Base-by-base conservation (phyloP, 2,329 filamentous ascomycete species). In the Knoxdaviesia proteae region DNA sequence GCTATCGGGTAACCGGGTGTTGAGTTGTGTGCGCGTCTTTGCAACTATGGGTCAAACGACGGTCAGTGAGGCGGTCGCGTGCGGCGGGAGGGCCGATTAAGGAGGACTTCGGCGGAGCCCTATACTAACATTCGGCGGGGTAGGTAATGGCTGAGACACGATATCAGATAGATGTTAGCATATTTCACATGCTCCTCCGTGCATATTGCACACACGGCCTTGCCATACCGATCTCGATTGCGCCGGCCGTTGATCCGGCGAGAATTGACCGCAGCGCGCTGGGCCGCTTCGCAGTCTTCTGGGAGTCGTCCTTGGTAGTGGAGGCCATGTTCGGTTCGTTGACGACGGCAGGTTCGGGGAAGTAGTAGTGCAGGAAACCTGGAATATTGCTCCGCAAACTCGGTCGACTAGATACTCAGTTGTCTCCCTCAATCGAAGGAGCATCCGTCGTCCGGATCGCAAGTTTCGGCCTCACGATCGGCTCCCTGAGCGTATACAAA, bases 1-100 rank as follows among this genome's bases (percentile, higher is more conserved):
- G 39, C 78, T 80, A 44, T 80, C 77, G 40, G 81, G 68, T 53
- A 96, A 68, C 52, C 78, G 75, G 51, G 80, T 76, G 60, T 98
- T 98, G 54, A 98, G 77, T 61, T 96, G 90, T 44, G 83, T 83
- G 51, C 90, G 71, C 43, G 90, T 96, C 67, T 96, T 96, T 53
- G 88, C 88, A 64, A 96, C 79, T 84, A 55, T 45, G 35, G 39
- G 9, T 44, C 30, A 46, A 45, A 40, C 38, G 34, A 11, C 10
- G 34, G 31, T 34, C 38, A 40, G 46, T 51, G 44, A 49, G 48
- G 40, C 20, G 37, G 41, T 5, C 7, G 32, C 5, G n/a, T 5
- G 33, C 38, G 38, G 39, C 42, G 42, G 38, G 44, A 36, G 37
- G 20, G 20, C 10, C 37, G 45, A 37, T 44, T 42, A 38, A 37